Conservation (phyloP, 176 grass and related monocot genomes). For the Oryza nivara region DNA sequence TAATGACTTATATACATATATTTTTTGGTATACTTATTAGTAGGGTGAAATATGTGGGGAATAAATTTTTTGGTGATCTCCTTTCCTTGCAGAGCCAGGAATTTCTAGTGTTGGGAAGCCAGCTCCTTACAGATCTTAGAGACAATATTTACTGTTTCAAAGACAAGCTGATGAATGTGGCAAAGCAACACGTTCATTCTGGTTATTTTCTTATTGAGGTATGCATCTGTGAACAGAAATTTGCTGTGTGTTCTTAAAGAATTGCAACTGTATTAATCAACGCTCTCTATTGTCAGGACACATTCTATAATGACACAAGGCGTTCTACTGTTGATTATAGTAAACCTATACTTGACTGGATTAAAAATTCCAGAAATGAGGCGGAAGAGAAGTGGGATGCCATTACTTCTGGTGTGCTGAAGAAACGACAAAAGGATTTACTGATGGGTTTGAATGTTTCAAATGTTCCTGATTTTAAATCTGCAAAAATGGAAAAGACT, state of each 20-base stretch:
- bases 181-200: conserved; percentile 59
- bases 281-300: conserved; percentile 65
- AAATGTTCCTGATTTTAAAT: conserved; percentile 70
- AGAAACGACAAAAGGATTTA: conserved; percentile 82
- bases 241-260: conserved; percentile 2
- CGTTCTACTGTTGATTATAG: conserved; percentile 80
- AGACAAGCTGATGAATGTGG: conserved; percentile 77
- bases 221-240: conserved; percentile 12
- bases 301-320: conserved; percentile 82
- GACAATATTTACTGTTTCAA: conserved; percentile 88
- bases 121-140: conserved; percentile 73
- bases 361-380: conserved; percentile 70
- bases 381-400: conserved; percentile 83
- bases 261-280: neutral
- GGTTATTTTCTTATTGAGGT: conserved; percentile 95
- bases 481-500: conserved; percentile 69
- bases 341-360: conserved; percentile 85
- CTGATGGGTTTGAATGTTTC: conserved; percentile 65
- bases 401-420: conserved; percentile 66
- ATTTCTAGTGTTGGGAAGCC: conserved; percentile 90
- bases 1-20: conserved; percentile 32
- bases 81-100: conserved; percentile 72
- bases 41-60: conserved; percentile 25
- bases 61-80: conserved; percentile 35
- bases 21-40: conserved; percentile 10